phyloP scores from a whole-genome alignment of 2,329 filamentous ascomycete species.

The Allantophomopsis lycopodina region DNA sequence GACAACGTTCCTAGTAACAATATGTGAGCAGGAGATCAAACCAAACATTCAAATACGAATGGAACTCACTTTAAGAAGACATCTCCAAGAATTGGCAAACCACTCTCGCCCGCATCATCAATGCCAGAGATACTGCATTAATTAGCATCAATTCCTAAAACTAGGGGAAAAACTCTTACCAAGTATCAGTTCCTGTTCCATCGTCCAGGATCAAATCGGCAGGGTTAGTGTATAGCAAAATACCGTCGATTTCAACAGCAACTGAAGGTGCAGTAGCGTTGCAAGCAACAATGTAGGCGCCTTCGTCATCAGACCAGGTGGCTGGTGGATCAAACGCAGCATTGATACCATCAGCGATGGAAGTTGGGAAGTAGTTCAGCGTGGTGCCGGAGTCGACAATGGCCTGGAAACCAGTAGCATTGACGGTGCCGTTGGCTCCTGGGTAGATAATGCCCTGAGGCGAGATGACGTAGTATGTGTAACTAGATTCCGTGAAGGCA shows the following conservation, averaged over 20 bases:
- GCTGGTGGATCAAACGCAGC: slow-evolving; percentile 27
- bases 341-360: slow-evolving; percentile 22
- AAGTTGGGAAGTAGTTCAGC: slow-evolving; percentile 24
- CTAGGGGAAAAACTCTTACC: background rate
- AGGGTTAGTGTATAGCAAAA: slow-evolving; percentile 16
- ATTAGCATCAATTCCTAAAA: slow-evolving; percentile 5
- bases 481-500: too few species aligned
- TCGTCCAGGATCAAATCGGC: slow-evolving; percentile 16
- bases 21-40: too few species aligned
- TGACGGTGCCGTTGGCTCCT: slow-evolving; percentile 22
- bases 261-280: slow-evolving; percentile 23
- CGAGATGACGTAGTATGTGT: too few species aligned
- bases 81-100: slow-evolving; percentile 26
- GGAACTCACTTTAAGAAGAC: slow-evolving; percentile 24
- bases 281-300: slow-evolving; percentile 25
- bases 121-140: slow-evolving; percentile 19
- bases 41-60: too few species aligned
- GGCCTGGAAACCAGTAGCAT: slow-evolving; percentile 38
- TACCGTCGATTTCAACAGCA: slow-evolving; percentile 23
- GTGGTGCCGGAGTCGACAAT: slow-evolving; percentile 29
- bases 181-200: slow-evolving; percentile 3
- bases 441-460: too few species aligned
- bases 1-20: slow-evolving; percentile 23
- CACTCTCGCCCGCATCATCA: slow-evolving; percentile 14
- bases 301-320: slow-evolving; percentile 14